Base-by-base conservation (phyloP, 1,284 basidiomycete genomes). In the Uromyces viciae-fabae region DNA sequence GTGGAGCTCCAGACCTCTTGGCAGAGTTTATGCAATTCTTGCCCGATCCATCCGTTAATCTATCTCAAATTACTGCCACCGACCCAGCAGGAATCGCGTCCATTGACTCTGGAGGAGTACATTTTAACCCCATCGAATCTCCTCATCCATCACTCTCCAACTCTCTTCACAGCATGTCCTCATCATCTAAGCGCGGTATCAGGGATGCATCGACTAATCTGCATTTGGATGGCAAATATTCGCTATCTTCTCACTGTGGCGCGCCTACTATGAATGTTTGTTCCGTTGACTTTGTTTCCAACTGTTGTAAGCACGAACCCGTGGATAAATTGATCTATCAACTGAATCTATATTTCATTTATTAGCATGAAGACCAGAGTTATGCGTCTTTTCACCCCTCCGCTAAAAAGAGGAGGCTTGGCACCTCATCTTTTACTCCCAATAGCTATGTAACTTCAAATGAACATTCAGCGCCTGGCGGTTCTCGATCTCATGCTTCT, bases 1-100 rank as follows among this genome's bases (percentile, higher is more conserved):
- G 93, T 85, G 92, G 94, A 84, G 93, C 94, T 0, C 93, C 92
- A 5, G 97, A 99, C 84, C 90, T 99, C 62, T 88, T 99, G 79
- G 91, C 91, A 62, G 96, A 99, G 86, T 99, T 99, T 89, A 95
- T 94, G 86, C 93, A 94, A 84, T 99, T 99, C 87, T 87, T 99
- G 2, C 96, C 96, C 11, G 94, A 94, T 82, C 87, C 86, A 0
- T 84, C 83, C 15, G 80, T 73, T 28, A 82, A 82, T 40, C 36
- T 40, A 15, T 15, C 28, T 64, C 77, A 64, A 58, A 54, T 49
- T 68, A 28, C 49, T 3, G 58, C 52, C 15, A 64, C 68, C n/a
- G 42, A 75, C 28, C 28, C 60, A 3, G 9, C 22, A 36, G 43
- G 22, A 54, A 19, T n/a, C 42, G 8, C 42, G 0, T n/a, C 25